Conservation (phyloP, 2,329 filamentous ascomycete genomes). For the Pseudogymnoascus destructans region DNA sequence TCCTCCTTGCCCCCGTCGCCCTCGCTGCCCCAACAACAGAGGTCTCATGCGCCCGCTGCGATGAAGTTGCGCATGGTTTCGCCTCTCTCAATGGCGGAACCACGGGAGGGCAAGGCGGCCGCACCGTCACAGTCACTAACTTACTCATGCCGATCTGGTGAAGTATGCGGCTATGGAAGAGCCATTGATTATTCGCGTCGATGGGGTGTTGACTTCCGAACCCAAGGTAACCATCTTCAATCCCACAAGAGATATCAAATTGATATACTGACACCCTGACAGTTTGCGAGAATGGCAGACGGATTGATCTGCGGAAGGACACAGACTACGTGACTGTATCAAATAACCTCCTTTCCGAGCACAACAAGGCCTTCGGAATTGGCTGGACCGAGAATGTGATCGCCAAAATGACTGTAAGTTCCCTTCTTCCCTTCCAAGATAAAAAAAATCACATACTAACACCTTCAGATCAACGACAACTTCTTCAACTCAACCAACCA, state of each 20-base stretch:
- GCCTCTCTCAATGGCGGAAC: conserved; percentile 19
- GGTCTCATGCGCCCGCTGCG: conserved; percentile 7
- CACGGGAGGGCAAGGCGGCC: conserved; percentile 17
- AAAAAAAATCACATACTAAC: neutral
- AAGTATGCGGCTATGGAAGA: conserved; percentile 17
- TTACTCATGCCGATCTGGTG: conserved; percentile 17
- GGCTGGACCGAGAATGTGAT: conserved; percentile 20
- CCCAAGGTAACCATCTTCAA: conserved; percentile 12
- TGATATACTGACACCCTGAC: neutral
- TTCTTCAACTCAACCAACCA: conserved; percentile 19
- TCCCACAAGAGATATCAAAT: neutral
- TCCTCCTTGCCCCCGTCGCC: neutral
- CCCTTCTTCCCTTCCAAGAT: neutral
- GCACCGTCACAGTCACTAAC: conserved; percentile 17
- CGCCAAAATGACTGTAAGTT: conserved; percentile 14
- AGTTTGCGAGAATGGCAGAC: conserved; percentile 16
- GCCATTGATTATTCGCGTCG: conserved; percentile 17
- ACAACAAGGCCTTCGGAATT: conserved; percentile 21
- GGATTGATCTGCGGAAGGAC: conserved; percentile 19
- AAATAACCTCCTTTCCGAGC: conserved; percentile 17
- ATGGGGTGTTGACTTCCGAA: conserved; percentile 14
- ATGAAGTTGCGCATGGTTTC: conserved; percentile 18
- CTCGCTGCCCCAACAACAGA: neutral
- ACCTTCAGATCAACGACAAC: conserved; percentile 17
- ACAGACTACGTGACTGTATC: conserved; percentile 20